Base-by-base conservation (phyloP, 176 grass and related monocot genomes). In the Elaeis guineensis region DNA sequence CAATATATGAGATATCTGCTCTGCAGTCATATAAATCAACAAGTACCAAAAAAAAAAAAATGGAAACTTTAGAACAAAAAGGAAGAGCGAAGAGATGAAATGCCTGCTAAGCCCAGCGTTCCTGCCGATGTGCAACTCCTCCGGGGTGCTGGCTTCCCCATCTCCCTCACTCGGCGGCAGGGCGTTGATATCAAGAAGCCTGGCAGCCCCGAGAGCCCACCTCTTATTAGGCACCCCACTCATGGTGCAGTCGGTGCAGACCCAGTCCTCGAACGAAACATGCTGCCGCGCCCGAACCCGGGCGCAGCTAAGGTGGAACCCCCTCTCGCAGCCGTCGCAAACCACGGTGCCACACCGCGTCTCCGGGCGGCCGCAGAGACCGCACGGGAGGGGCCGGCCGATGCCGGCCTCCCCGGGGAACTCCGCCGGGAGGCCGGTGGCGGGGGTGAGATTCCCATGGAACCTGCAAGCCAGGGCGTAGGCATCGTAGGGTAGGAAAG, bases 321-420 rank as follows among this genome's bases (percentile, higher is more conserved):
- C 93, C n/a, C 87, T 65, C 49, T 92, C 87, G 51, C 93, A 98
- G 14, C 84, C 82, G 77, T 98, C 93, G 66, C 93, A 92, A 5
- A 98, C 70, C 22, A 98, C 65, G 17, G 93, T 92, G 0, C 53
- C 35, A 5, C 76, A 75, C 0, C 51, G 78, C 3, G 69, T 4
- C 81, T 98, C 87, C 25, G 76, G 76, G 59, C 16, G 69, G 64
- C 52, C 64, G 52, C 93, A 98, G 18, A 78, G 64, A 1, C 64
- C 74, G 66, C 93, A 98, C n/a, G 66, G 67, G 5, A 49, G 54
- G 6, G 56, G 58, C 25, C 62, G 67, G 9, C 73, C 74, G 22
- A 75, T 62, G 2, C 92, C 87, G 2, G 87, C 92, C 75, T 85
- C 81, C 18, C 87, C 93, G 0, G 84, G 81, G 70, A 83, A 83